These are phyloP conservation scores for Arachnopeziza araneosa DNA, from an alignment of 2,329 filamentous ascomycete genomes.

Conservation along the genomic window DNA sequence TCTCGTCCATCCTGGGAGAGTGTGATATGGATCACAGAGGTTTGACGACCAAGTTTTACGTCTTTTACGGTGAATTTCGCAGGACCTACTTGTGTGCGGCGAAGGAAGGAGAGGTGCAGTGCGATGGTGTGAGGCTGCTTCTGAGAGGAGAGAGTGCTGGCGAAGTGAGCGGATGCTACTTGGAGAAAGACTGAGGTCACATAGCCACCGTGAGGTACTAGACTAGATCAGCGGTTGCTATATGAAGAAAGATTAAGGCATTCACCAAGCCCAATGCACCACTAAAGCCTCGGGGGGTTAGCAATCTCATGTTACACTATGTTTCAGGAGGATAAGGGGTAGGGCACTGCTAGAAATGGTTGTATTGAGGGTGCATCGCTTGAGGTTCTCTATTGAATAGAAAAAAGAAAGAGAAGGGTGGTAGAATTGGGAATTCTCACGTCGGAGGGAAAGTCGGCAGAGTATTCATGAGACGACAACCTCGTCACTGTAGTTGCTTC, in stretches of 20 bases:
- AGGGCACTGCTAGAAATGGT: too few relatives aligned
- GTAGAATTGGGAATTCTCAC: too few relatives aligned
- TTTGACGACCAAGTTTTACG: conserved; percentile 58
- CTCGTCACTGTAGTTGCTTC: conserved; percentile 44
- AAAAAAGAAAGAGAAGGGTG: too few relatives aligned
- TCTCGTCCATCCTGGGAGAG: conserved; percentile 51
- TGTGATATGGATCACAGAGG: conserved; percentile 57
- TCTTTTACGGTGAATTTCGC: conserved; percentile 54
- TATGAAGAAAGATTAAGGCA: neutral
- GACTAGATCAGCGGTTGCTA: neutral
- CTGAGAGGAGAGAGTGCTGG: conserved; percentile 48
- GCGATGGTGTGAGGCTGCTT: conserved; percentile 59
- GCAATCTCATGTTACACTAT: too few relatives aligned
- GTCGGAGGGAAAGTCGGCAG: conserved; percentile 46
- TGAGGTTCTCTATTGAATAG: too few relatives aligned
- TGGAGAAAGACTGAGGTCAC: conserved; percentile 58
- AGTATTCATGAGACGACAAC: conserved; percentile 51
- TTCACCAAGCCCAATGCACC: conserved; percentile 60
- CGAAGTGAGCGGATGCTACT: conserved; percentile 54
- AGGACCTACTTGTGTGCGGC: conserved; percentile 53
- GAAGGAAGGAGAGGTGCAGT: conserved; percentile 60
- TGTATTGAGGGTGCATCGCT: too few relatives aligned
- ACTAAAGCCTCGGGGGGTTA: conserved; percentile 26
- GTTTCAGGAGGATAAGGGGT: too few relatives aligned
- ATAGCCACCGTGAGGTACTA: conserved; percentile 68